Evolutionary conservation across 2,329 filamentous ascomycete genomes (phyloP).

Genomic region (Arthrobotrys sphaeroides): DNA sequence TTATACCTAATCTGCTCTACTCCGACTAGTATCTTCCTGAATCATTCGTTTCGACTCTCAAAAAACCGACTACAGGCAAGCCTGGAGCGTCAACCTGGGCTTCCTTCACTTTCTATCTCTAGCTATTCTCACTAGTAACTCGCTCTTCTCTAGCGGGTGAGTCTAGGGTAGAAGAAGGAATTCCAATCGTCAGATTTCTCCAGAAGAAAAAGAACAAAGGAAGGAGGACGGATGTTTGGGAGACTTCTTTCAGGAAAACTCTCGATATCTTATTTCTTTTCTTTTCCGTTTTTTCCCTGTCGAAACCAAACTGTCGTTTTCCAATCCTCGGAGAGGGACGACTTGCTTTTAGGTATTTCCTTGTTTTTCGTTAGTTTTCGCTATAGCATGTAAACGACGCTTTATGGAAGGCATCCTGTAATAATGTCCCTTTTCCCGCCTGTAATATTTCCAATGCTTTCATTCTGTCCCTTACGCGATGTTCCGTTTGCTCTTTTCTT

Average conservation of each 20-base stretch:
- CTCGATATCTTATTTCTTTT: conserved; percentile 30
- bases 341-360: conserved; percentile 55
- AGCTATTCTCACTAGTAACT: background rate
- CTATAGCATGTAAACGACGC: conserved; percentile 24
- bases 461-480: background rate
- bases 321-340: conserved; percentile 54
- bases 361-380: conserved; percentile 33
- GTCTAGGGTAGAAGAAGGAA: background rate
- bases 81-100: background rate
- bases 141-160: background rate
- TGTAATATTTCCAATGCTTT: conserved; percentile 52
- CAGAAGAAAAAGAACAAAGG: background rate
- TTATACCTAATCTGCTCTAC: conserved; percentile 54
- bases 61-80: conserved; percentile 5
- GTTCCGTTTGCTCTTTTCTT: conserved; percentile 15
- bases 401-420: conserved; percentile 48
- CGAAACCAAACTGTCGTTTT: conserved; percentile 52
- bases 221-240: conserved; percentile 17
- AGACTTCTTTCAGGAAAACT: conserved; percentile 14
- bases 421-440: conserved; percentile 11
- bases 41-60: conserved; percentile 24
- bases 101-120: conserved; percentile 1
- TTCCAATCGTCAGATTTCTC: background rate
- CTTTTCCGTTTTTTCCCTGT: background rate
- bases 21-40: conserved; percentile 48